phyloP scores from a whole-genome alignment of 495 filamentous ascomycete genomes.

The Hypoxylon subgilvum region DNA sequence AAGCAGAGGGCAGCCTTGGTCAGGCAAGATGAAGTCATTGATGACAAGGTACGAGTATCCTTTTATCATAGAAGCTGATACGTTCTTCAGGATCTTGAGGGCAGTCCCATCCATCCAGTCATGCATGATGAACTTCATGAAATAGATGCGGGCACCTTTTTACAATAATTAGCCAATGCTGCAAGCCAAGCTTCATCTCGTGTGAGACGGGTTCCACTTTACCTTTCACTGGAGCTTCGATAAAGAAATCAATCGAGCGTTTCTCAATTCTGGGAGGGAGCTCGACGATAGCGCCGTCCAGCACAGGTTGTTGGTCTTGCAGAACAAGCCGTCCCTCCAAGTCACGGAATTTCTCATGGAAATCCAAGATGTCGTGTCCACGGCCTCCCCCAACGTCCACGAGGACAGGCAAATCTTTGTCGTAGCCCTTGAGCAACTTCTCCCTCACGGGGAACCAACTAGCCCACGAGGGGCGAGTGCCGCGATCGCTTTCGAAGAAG shows the following conservation, averaged over 20 bases:
- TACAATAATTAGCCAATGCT: neutral
- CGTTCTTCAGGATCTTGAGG: slow-evolving; percentile 50
- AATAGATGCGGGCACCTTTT: slow-evolving; percentile 57
- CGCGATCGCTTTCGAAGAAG: slow-evolving; percentile 19
- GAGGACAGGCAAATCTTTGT: slow-evolving; percentile 31
- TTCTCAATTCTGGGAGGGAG: slow-evolving; percentile 44
- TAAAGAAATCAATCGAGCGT: slow-evolving; percentile 55
- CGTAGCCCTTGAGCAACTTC: slow-evolving; percentile 2
- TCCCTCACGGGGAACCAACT: slow-evolving; percentile 19
- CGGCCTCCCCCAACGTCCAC: slow-evolving; percentile 56
- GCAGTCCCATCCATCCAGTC: slow-evolving; percentile 53
- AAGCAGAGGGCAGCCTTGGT: slow-evolving; percentile 41
- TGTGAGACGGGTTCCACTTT: slow-evolving; percentile 16
- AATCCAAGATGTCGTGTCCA: slow-evolving; percentile 51
- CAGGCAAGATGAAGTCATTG: slow-evolving; percentile 59
- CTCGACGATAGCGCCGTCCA: slow-evolving; percentile 14
- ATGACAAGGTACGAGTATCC: slow-evolving; percentile 59
- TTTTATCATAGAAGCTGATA: slow-evolving; percentile 50
- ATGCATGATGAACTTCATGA: slow-evolving; percentile 61
- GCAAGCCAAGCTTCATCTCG: no score
- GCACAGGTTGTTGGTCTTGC: slow-evolving; percentile 46
- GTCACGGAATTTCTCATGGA: slow-evolving; percentile 43
- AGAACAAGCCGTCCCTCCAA: slow-evolving; percentile 45
- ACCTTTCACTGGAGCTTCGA: slow-evolving; percentile 50
- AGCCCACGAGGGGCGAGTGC: slow-evolving; percentile 15